phyloP scores from a whole-genome alignment of 2,329 filamentous ascomycete species.

The Pseudocercospora fijiensis region DNA sequence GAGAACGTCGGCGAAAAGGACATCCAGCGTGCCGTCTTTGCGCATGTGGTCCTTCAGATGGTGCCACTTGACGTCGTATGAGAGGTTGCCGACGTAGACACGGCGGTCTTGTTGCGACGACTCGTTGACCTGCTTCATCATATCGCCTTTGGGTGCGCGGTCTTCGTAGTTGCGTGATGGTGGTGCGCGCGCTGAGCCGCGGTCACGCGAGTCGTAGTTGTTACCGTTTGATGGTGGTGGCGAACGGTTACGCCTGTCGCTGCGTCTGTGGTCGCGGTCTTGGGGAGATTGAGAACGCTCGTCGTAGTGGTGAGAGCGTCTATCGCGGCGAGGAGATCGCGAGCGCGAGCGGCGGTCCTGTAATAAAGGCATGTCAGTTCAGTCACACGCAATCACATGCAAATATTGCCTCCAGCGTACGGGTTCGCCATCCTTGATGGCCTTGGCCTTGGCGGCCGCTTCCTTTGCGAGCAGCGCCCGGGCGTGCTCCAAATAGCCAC shows the following conservation, averaged over 20 bases:
- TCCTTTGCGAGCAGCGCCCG: background rate
- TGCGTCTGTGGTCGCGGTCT: conserved; percentile 39
- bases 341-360: conserved; percentile 14
- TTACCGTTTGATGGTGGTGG: conserved; percentile 77
- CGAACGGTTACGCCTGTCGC: conserved; percentile 57
- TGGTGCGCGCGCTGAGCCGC: conserved; percentile 32
- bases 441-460: background rate
- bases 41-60: conserved; percentile 99
- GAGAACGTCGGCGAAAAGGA: conserved; percentile 98
- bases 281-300: conserved; percentile 29
- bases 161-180: conserved; percentile 72
- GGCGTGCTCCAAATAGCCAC: background rate
- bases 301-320: conserved; percentile 18
- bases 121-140: conserved; percentile 93
- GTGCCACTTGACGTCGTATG: conserved; percentile 99
- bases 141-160: conserved; percentile 81
- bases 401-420: conserved; percentile 5
- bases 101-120: conserved; percentile 97
- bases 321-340: conserved; percentile 16
- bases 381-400: background rate
- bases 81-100: conserved; percentile 98
- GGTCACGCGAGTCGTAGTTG: conserved; percentile 54
- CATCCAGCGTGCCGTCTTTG: conserved; percentile 83
- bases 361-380: conserved; percentile 6
- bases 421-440: background rate